These are phyloP conservation scores for Escovopsis weberi DNA, from an alignment of 2,329 filamentous ascomycete species.

Conservation along the genomic window DNA sequence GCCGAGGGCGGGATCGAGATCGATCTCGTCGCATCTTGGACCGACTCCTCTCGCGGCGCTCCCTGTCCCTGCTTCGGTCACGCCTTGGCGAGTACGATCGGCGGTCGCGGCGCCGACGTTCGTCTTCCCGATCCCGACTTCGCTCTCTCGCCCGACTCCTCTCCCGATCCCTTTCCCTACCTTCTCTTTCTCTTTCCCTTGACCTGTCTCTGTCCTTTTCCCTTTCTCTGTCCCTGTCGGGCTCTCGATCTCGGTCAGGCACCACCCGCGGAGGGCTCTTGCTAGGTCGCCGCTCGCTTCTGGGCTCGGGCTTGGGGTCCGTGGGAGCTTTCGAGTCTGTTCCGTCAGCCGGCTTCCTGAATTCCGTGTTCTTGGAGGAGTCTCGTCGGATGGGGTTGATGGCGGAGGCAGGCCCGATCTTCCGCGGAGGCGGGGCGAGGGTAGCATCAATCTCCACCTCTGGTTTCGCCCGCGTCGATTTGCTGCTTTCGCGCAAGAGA, in stretches of 20 bases:
- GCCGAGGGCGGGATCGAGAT: constrained; percentile 23
- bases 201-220: constrained; percentile 10
- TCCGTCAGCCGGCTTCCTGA: constrained; percentile 23
- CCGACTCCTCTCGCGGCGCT: constrained; percentile 23
- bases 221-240: background rate
- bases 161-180: constrained; percentile 11
- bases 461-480: constrained; percentile 30
- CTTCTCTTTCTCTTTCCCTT: constrained; percentile 6
- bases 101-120: constrained; percentile 18
- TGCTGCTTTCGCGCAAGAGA: constrained; percentile 43
- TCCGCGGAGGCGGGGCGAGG: constrained; percentile 39
- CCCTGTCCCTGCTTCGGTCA: constrained; percentile 18
- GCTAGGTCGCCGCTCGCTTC: constrained; percentile 18
- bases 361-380: constrained; percentile 27
- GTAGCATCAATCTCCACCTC: constrained; percentile 43
- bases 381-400: constrained; percentile 40
- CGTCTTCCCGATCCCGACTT: constrained; percentile 16
- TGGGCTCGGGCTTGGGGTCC: constrained; percentile 13
- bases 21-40: constrained; percentile 23
- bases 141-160: constrained; percentile 15
- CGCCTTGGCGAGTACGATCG: constrained; percentile 26
- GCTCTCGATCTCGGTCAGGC: constrained; percentile 13
- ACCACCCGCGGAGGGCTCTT: constrained; percentile 18
- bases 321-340: constrained; percentile 17
- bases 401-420: constrained; percentile 38